Percentiles rank a stretch among this genome's conserved stretches.
Evolutionary conservation across 148 eudicot genomes (phyloP).

Genomic region (Selenicereus undatus): DNA sequence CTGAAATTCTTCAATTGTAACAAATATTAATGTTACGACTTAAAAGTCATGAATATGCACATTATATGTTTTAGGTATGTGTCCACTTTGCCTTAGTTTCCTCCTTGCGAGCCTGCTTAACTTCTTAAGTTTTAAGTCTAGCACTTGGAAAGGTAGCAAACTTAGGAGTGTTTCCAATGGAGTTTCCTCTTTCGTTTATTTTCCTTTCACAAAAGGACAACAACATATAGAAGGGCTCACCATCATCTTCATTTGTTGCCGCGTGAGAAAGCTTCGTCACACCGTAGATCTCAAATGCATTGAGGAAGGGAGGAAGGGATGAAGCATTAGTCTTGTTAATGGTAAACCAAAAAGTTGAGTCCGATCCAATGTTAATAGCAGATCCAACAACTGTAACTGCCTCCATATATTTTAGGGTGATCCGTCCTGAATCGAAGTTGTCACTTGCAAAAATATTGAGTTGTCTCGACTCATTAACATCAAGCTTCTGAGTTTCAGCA

Average conservation of each 20-base stretch:
- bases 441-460: background rate
- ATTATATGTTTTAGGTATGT: no score
- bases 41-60: no score
- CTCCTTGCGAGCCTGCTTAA: no score
- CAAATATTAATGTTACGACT: no score
- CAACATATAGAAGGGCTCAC: background rate
- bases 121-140: no score
- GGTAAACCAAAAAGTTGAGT: background rate
- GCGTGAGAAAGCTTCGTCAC: background rate
- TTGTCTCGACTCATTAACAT: slow-evolving; percentile 5
- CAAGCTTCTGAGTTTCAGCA: slow-evolving; percentile 16
- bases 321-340: slow-evolving; percentile 9
- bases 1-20: no score
- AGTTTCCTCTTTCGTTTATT: no score
- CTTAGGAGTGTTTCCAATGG: no score
- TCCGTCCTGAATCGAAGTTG: background rate
- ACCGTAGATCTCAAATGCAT: slow-evolving; percentile 16
- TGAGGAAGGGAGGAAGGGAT: slow-evolving; percentile 20
- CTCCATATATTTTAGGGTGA: background rate
- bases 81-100: no score
- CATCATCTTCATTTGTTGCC: slow-evolving; percentile 16
- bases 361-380: background rate
- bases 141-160: no score
- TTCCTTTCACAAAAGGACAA: no score
- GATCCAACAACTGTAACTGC: background rate